These are phyloP conservation scores for Amaranthus hypochondriacus DNA, from an alignment of 148 eudicot genomes.

Conservation along the genomic window DNA sequence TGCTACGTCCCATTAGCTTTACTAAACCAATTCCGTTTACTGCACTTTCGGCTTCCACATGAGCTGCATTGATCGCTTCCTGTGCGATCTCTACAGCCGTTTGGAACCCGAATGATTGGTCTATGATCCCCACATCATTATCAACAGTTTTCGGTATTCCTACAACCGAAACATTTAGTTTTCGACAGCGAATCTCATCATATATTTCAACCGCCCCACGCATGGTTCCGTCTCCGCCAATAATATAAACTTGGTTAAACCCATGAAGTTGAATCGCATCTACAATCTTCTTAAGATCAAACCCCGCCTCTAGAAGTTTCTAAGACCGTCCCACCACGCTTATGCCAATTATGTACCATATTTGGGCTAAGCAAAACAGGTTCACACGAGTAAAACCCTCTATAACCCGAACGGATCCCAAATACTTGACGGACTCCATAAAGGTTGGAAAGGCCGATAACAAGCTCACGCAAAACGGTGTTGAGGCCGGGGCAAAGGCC, in stretches of 20 bases:
- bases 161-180: conserved; percentile 39
- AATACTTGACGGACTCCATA: conserved; percentile 50
- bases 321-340: conserved; percentile 58
- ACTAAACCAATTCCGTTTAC: conserved; percentile 74
- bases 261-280: conserved; percentile 44
- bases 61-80: conserved; percentile 61
- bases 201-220: conserved; percentile 66
- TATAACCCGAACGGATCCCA: conserved; percentile 50
- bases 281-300: conserved; percentile 54
- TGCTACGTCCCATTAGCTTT: conserved; percentile 81
- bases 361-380: conserved; percentile 39
- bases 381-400: conserved; percentile 54
- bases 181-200: conserved; percentile 46
- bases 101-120: conserved; percentile 69
- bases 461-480: conserved; percentile 81
- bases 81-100: conserved; percentile 80
- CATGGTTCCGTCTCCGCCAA: conserved; percentile 85
- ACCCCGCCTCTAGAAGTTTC: conserved; percentile 73
- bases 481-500: conserved; percentile 76
- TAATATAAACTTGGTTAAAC: conserved; percentile 66
- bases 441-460: conserved; percentile 69
- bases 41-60: conserved; percentile 72
- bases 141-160: conserved; percentile 79
- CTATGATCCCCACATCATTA: conserved; percentile 70
- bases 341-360: conserved; percentile 66